A percentile compares a stretch with the other conserved stretches of the same genome.
phyloP scores from a whole-genome alignment of 2,329 filamentous ascomycete genomes.

The Massarina eburnea region DNA sequence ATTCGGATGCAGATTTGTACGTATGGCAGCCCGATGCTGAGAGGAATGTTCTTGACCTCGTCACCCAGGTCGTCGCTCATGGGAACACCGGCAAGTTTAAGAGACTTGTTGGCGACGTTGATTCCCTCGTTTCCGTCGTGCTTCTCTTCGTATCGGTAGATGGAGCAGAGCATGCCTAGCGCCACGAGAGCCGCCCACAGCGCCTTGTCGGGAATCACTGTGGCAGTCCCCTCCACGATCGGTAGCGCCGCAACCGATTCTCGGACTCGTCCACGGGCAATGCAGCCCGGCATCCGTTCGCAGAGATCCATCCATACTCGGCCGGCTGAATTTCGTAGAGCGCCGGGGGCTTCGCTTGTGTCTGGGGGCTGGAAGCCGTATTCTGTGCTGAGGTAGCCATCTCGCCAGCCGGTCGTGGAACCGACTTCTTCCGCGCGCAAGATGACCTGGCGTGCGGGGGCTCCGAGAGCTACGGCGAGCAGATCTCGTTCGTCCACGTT shows the following conservation, averaged over 20 bases:
- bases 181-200: constrained; percentile 58
- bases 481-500: constrained; percentile 53
- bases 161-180: constrained; percentile 57
- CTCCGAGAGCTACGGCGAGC: constrained; percentile 56
- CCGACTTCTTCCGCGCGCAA: constrained; percentile 57
- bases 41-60: constrained; percentile 54
- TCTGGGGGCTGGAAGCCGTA: constrained; percentile 57
- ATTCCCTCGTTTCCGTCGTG: constrained; percentile 57
- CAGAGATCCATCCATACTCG: constrained; percentile 59
- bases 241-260: constrained; percentile 54
- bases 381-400: constrained; percentile 55
- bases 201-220: constrained; percentile 55
- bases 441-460: constrained; percentile 58
- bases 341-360: constrained; percentile 52
- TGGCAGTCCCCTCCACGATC: constrained; percentile 52
- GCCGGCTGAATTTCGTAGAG: constrained; percentile 52
- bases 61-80: constrained; percentile 57
- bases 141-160: constrained; percentile 57
- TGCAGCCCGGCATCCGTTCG: constrained; percentile 57
- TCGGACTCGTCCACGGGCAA: constrained; percentile 53
- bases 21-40: constrained; percentile 54
- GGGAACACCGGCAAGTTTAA: constrained; percentile 44
- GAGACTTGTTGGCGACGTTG: constrained; percentile 36
- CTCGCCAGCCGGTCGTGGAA: constrained; percentile 54
- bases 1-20: constrained; percentile 57